Conservation (phyloP, 192 early-diverging fungal genomes). For the Umbelopsis isabellina region DNA sequence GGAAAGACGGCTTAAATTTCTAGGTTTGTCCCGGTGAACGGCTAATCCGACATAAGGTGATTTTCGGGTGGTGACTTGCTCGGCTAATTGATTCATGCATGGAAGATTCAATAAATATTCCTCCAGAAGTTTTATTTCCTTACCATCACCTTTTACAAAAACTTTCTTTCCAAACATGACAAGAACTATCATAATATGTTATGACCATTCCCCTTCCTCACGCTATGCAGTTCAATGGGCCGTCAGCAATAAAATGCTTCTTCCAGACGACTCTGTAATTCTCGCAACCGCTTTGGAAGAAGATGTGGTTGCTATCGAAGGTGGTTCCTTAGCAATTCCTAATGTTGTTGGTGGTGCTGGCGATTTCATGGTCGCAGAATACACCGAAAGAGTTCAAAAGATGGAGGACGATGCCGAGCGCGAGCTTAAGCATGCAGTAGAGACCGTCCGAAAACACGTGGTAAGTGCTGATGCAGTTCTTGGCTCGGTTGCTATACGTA, state of each 20-base stretch:
- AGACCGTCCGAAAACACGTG: constrained; percentile 17
- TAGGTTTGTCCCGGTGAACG: not conserved
- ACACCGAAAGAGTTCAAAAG: constrained; percentile 17
- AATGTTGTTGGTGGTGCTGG: constrained; percentile 19
- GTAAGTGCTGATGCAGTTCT: constrained; percentile 19
- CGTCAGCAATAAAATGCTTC: constrained; percentile 11
- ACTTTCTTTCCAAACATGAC: not conserved
- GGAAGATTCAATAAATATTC: not conserved
- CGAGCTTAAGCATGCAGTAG: constrained; percentile 24
- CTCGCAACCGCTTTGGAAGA: constrained; percentile 27
- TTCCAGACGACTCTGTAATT: constrained; percentile 22
- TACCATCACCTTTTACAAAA: not conserved
- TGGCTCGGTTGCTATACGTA: not conserved
- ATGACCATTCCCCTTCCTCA: constrained; percentile 23
- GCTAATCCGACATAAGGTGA: not conserved
- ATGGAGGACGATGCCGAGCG: constrained; percentile 28
- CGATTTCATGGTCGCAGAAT: constrained; percentile 26
- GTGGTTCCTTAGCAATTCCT: constrained; percentile 20
- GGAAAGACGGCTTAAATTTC: no score
- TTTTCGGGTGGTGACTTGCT: not conserved
- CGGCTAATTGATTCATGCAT: not conserved
- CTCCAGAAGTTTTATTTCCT: not conserved
- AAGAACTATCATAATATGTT: constrained; percentile 26
- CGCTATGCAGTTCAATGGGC: constrained; percentile 28
- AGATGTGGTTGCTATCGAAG: constrained; percentile 29